Percentiles rank a stretch among this genome's conserved stretches.
Evolutionary conservation across 1,139 yeast species (phyloP).

Genomic region (Saccharomyces hybrid): DNA sequence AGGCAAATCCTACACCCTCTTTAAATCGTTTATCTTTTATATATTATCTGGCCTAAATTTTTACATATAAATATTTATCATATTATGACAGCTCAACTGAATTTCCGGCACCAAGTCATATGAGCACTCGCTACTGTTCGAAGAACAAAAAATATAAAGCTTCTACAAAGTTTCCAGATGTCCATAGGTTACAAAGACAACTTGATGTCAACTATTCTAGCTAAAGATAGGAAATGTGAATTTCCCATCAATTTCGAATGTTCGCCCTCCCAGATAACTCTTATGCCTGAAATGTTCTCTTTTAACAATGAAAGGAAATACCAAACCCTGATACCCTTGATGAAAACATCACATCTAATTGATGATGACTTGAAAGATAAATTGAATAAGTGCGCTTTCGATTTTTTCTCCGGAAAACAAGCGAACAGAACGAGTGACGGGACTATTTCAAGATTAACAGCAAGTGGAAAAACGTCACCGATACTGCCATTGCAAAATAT

Average conservation of each 20-base stretch:
- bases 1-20: slow-evolving; percentile 3
- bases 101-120: neutral
- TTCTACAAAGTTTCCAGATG: neutral
- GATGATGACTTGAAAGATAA: slow-evolving; percentile 17
- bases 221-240: neutral
- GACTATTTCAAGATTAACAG: slow-evolving; percentile 1
- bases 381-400: slow-evolving; percentile 9
- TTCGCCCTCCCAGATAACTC: neutral
- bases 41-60: slow-evolving; percentile 3
- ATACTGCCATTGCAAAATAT: neutral
- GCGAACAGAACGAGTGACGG: neutral
- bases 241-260: neutral
- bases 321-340: neutral
- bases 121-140: neutral
- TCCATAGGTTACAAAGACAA: neutral
- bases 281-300: neutral
- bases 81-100: neutral
- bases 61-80: slow-evolving; percentile 8
- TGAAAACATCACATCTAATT: slow-evolving; percentile 7
- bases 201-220: neutral
- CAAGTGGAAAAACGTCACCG: neutral
- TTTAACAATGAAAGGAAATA: neutral
- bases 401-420: slow-evolving; percentile 2
- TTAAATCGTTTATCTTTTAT: neutral
- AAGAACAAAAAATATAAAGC: neutral